Base-by-base conservation (phyloP, 371 early-diverging fungal species). In the Mucor sp. region DNA sequence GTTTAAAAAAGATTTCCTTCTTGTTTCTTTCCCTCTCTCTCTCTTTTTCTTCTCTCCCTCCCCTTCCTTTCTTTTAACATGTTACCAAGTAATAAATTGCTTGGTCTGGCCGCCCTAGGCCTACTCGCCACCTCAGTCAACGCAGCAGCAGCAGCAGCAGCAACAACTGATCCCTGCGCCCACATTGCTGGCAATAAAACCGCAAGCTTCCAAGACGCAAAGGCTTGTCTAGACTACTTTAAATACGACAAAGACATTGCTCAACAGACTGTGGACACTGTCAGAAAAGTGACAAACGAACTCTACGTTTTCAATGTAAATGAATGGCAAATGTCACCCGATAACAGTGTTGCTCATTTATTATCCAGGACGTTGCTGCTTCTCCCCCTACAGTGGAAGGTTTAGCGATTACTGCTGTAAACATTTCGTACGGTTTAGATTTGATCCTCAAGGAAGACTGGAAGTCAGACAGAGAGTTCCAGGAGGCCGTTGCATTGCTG, bases 291-390 rank as follows among this genome's bases (percentile, higher is more conserved):
- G 21, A 68, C 76, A 43, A 71, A 74, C n/a, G 75, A 81, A 8
- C 76, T 83, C 35, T 83, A 83, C 65, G 81, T 80, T 4, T 83
- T 83, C 62, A 83, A 80, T 70, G 83, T 83, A 77, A 67, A 37
- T n/a, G 14, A 62, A 11, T 47, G 19, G 11, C 21, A 4, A n/a
- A 8, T 21, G 33, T 8, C 5, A 14, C 55, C 25, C 27, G 14
- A 17, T 6, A 32, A 32, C 14, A 60, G 0, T 30, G 15, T 23
- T 17, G 5, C n/a, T 25, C 48, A 58, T 30, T 15, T n/a, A 28
- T 33, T 27, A 23, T 58, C 1, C 23, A 82, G 83, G 83, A 82
- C 68, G 75, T 82, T 3, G 83, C 83, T 53, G 77, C 79, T 48
- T 61, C 69, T 9, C 83, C 83, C 37, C 83, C 83, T 1, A 37